A percentile compares a stretch with the other conserved stretches of the same genome.
phyloP scores from a whole-genome alignment of 2,329 filamentous ascomycete genomes.

The Aureobasidium vineae region DNA sequence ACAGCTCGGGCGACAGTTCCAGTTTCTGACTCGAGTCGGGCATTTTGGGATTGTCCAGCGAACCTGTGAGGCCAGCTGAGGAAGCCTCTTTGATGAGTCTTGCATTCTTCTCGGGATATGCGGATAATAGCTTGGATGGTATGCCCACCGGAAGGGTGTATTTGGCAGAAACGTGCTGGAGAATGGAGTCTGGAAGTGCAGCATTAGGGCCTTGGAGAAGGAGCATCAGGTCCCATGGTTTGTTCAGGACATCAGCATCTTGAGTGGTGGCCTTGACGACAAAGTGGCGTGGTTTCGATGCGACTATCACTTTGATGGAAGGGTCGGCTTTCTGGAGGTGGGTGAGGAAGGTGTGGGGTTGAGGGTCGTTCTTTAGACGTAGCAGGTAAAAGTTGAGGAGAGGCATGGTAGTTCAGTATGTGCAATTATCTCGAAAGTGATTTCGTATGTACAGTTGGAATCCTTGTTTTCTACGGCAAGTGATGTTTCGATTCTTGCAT shows the following conservation, averaged over 20 bases:
- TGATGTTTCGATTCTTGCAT: not conserved
- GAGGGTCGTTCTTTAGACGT: conserved; percentile 39
- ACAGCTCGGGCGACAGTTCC: conserved; percentile 54
- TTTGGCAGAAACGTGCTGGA: conserved; percentile 34
- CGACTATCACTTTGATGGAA: conserved; percentile 44
- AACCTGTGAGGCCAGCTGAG: conserved; percentile 39
- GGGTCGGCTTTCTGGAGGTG: conserved; percentile 37
- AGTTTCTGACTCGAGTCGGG: conserved; percentile 50
- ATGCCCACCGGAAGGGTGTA: conserved; percentile 45
- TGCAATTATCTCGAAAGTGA: not conserved
- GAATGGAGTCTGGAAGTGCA: conserved; percentile 29
- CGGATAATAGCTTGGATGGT: conserved; percentile 43
- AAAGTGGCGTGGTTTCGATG: conserved; percentile 49
- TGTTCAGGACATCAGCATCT: conserved; percentile 45
- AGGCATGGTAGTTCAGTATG: conserved; percentile 44
- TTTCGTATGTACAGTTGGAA: not conserved
- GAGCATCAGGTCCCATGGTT: conserved; percentile 52
- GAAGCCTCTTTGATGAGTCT: conserved; percentile 42
- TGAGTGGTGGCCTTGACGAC: conserved; percentile 49
- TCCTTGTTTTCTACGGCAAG: not conserved
- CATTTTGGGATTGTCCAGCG: conserved; percentile 36
- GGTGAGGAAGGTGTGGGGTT: conserved; percentile 44
- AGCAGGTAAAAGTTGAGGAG: conserved; percentile 51
- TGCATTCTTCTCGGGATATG: conserved; percentile 42
- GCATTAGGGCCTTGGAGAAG: conserved; percentile 40